Percentiles rank a stretch among this genome's conserved stretches.
Conservation (phyloP, 257 asterid genomes). For the Plantago elongata region DNA sequence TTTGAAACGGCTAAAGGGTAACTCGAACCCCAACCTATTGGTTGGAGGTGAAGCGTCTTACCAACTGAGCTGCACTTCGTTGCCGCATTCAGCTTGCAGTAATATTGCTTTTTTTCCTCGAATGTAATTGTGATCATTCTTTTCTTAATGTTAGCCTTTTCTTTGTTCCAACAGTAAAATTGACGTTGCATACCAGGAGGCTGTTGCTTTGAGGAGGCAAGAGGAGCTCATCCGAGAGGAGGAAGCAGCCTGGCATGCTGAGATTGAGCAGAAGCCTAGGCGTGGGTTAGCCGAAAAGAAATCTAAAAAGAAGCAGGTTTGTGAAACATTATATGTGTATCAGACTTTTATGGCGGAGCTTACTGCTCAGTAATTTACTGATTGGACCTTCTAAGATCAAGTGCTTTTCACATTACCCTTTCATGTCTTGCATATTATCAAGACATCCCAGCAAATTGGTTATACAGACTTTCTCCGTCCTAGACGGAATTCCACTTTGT, state of each 20-base stretch:
- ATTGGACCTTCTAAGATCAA: too few species aligned
- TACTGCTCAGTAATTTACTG: too few species aligned
- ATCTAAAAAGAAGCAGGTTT: conserved; percentile 59
- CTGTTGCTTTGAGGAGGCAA: conserved; percentile 83
- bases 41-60: too few species aligned
- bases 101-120: too few species aligned
- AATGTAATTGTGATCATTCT: not conserved
- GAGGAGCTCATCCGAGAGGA: conserved; percentile 96
- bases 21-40: too few species aligned
- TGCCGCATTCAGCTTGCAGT: too few species aligned
- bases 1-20: too few species aligned
- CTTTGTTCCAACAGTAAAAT: conserved; percentile 52
- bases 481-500: not conserved
- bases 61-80: too few species aligned
- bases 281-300: conserved; percentile 67
- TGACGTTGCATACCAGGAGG: conserved; percentile 86
- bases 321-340: not conserved
- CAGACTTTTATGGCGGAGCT: too few species aligned
- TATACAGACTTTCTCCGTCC: not conserved
- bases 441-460: not conserved
- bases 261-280: conserved; percentile 62
- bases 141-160: conserved; percentile 1
- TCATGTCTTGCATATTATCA: not conserved
- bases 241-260: conserved; percentile 87
- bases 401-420: not conserved